Base-by-base conservation (phyloP, 169 alveolate species). In the Babesia divergens region DNA sequence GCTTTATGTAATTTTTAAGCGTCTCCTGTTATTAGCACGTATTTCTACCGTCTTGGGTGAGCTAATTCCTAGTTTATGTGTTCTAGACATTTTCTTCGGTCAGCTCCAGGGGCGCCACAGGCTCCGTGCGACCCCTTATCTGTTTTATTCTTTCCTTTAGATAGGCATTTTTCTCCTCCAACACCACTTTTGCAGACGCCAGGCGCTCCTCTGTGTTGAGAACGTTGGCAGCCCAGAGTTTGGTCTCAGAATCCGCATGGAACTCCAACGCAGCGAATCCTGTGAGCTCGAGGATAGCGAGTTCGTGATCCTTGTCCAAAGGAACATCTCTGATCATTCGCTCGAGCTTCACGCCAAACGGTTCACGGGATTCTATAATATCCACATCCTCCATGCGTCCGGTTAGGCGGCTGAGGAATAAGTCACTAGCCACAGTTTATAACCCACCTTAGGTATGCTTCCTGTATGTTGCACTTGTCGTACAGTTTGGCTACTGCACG, bases 201-300 rank as follows among this genome's bases (percentile, higher is more conserved):
- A 79, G 49, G 7, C 87, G 64, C 34, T 79, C 76, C 18, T 79
- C 87, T 16, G 83, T 55, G 49, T 79, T 60, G 18, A 50, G 54
- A 2, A 38, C 60, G 52, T 58, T 79, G 44, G 69, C 69, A 8
- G 87, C 87, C 82, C 82, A 67, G 40, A 79, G n/a, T 16, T 58
- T 31, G 3, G 82, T 69, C 28, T 79, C 77, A 9, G 44, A 20
- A 28, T 79, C 87, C 18, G 83, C 82, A 51, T 79, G 74, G 38
- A 55, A 79, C 47, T 79, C 87, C 35, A 79, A 34, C 20, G 81
- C 87, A 3, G 70, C 68, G 50, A 79, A 79, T 8, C 79, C 76
- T 0, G 82, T 79, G 14, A 79, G 43, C 70, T 67, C 87, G 35
- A 65, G 28, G 1, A 79, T 79, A n/a, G 46, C 22, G 52, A 20